Evolutionary conservation across 495 filamentous ascomycete species (phyloP).

Genomic region (Podospora appendiculata): DNA sequence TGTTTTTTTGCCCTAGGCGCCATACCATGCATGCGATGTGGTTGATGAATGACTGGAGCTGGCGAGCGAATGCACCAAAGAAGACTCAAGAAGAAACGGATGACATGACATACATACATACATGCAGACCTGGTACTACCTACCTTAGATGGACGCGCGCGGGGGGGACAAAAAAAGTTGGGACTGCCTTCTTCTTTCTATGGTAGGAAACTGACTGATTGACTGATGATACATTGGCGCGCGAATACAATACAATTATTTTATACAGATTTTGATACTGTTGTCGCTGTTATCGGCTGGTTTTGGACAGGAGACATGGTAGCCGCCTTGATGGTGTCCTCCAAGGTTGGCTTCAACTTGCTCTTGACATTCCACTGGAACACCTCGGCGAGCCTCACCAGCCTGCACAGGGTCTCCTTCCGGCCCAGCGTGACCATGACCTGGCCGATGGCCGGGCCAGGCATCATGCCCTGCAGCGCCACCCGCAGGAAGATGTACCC

Average conservation of each 20-base stretch:
- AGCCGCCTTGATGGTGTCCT: too few species aligned
- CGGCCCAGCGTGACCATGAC: background rate
- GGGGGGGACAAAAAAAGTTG: background rate
- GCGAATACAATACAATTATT: too few species aligned
- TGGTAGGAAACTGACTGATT: background rate
- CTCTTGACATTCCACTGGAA: too few species aligned
- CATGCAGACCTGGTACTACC: background rate
- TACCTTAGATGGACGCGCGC: background rate
- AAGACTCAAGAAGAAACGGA: background rate
- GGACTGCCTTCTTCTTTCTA: background rate
- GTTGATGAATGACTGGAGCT: too few species aligned
- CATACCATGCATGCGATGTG: too few species aligned
- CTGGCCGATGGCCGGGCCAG: background rate
- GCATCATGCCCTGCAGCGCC: background rate
- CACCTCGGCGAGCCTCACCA: too few species aligned
- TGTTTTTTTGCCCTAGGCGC: too few species aligned
- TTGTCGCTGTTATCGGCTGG: too few species aligned
- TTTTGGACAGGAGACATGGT: too few species aligned
- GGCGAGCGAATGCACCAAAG: background rate
- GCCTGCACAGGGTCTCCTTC: background rate
- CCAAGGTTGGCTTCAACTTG: too few species aligned
- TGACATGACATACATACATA: background rate
- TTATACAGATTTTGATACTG: too few species aligned
- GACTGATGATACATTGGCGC: background rate
- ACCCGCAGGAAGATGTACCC: constrained; percentile 44